These are phyloP conservation scores for Plantago major DNA, from an alignment of 257 asterid species.

Conservation along the genomic window DNA sequence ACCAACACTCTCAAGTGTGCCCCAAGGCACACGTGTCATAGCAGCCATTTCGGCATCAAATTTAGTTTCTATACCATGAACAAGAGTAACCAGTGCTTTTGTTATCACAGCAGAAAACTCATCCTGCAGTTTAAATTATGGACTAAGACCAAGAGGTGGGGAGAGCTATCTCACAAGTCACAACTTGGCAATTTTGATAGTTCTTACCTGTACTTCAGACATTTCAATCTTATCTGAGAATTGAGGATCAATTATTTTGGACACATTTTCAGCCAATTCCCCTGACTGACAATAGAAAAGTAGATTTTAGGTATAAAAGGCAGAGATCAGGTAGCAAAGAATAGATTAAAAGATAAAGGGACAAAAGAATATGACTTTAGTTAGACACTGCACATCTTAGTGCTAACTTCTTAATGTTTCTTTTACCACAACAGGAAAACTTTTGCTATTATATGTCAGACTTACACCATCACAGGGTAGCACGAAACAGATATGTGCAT, in stretches of 20 bases:
- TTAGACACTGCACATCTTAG: not conserved
- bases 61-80: conserved; percentile 92
- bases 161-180: not conserved
- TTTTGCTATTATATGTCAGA: too few species aligned
- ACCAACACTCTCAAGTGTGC: conserved; percentile 97
- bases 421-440: too few species aligned
- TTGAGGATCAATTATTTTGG: conserved; percentile 75
- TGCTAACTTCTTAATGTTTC: too few species aligned
- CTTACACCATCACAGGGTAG: too few species aligned
- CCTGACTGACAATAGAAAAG: conserved; percentile 56
- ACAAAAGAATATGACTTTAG: not conserved
- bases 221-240: conserved; percentile 77
- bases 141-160: conserved; percentile 7
- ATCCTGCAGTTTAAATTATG: conserved; percentile 52
- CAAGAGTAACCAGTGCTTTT: conserved; percentile 81
- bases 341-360: not conserved
- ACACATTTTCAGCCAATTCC: conserved; percentile 95
- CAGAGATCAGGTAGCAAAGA: not conserved
- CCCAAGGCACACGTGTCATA: conserved; percentile 99
- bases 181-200: conserved; percentile 13
- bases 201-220: conserved; percentile 93
- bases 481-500: too few species aligned
- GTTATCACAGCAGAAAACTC: conserved; percentile 97
- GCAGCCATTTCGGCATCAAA: conserved; percentile 95
- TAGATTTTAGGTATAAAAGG: not conserved